These are phyloP conservation scores for Neoarthrinium moseri DNA, from an alignment of 2,329 filamentous ascomycete species.

Conservation along the genomic window DNA sequence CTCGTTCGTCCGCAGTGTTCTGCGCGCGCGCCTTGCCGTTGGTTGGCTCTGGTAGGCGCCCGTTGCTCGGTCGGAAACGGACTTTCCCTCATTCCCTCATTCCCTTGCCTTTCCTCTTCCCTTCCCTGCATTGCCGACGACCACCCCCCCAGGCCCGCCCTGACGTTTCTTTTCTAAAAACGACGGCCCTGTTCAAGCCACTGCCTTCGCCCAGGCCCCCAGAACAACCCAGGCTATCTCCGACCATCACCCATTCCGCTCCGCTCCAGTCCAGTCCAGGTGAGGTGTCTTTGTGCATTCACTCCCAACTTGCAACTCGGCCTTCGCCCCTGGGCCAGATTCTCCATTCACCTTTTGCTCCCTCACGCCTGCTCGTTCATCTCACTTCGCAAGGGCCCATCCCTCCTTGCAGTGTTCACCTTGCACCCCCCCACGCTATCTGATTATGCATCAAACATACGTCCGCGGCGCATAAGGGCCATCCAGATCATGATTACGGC, in stretches of 20 bases:
- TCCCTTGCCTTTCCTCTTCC: neutral
- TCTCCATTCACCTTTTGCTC: neutral
- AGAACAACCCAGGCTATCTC: neutral
- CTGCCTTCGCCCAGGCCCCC: neutral
- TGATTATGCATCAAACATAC: conserved; percentile 4
- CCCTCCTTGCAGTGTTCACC: too few relatives aligned
- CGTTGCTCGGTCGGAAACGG: conserved; percentile 1
- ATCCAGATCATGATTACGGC: conserved; percentile 1
- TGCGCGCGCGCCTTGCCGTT: too few relatives aligned
- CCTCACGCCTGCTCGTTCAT: neutral
- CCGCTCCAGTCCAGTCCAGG: too few relatives aligned
- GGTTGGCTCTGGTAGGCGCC: neutral
- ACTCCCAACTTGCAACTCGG: neutral
- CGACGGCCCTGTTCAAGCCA: neutral
- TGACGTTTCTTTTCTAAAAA: neutral
- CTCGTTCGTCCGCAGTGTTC: too few relatives aligned
- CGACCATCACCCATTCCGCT: too few relatives aligned
- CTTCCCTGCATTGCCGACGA: too few relatives aligned
- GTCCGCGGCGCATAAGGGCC: neutral
- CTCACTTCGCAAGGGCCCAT: too few relatives aligned
- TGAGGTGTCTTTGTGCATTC: neutral
- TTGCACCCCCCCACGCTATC: neutral
- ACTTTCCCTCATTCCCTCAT: conserved; percentile 3
- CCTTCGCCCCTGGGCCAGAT: neutral
- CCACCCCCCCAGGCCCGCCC: neutral